Base-by-base conservation (phyloP, 768 basidiomycete species). In the Coprinopsis sp. region DNA sequence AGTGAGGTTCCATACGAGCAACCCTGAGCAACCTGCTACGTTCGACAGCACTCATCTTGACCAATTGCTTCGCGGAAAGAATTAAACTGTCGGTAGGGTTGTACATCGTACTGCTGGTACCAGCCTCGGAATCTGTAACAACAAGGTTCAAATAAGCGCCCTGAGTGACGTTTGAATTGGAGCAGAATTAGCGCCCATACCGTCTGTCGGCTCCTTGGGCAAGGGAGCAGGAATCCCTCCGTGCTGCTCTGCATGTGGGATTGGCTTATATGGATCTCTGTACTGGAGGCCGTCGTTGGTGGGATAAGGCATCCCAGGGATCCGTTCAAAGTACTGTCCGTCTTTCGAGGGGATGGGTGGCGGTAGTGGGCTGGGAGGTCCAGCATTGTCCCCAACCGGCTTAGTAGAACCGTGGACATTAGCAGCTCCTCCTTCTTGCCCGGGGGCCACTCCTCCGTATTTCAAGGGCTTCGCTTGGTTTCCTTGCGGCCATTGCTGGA, bases 1-100 rank as follows among this genome's bases (percentile, higher is more conserved):
- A 73, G 64, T 87, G 78, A 7, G 92, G 92, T 18, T 82, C 66
- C 87, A 89, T 94, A 33, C 79, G 72, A 16, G 78, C 78, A 5
- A 77, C 69, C 41, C 71, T 70, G 29, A 82, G 67, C 6, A 69
- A 64, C 39, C 76, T 66, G n/a, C 87, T 80, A 36, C 87, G 72
- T 54, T 90, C 84, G 29, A 80, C 74, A 1, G 87, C 75, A 33
- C 68, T 69, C 63, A 86, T 67, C 25, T 68, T 71, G 6, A 77
- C 68, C 44, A 82, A 63, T 44, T 73, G 64, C 37, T 56, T 64
- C 14, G 68, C 53, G 19, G 67, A 63, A 22, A 72, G 54, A 0
- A 70, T 58, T n/a, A 14, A 16, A 22, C 40, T 28, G 27, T 42
- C 10, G 28, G 30, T 34, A 8, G 25, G 33, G n/a, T 24, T 19